phyloP scores from a whole-genome alignment of 257 asterid species.

The Solanum ossicruentum region DNA sequence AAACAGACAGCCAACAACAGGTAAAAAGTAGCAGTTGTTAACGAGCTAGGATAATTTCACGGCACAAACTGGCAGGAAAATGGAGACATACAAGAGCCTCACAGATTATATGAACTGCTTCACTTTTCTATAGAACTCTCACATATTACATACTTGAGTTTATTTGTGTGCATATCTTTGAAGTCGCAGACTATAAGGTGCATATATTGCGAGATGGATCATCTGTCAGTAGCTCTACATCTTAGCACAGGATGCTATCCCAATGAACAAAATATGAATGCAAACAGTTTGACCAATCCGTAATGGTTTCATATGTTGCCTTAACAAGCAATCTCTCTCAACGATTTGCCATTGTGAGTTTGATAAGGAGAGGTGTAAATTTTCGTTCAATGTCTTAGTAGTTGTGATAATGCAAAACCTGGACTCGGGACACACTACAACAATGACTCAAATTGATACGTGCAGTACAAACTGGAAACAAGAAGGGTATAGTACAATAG shows the following conservation, averaged over 20 bases:
- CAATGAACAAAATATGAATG: neutral
- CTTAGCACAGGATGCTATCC: neutral
- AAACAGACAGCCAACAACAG: neutral
- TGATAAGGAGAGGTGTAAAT: neutral
- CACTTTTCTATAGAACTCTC: neutral
- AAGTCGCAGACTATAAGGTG: neutral
- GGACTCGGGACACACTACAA: neutral
- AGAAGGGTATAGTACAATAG: neutral
- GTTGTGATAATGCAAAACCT: neutral
- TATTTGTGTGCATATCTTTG: neutral
- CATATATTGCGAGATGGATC: neutral
- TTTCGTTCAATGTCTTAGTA: neutral
- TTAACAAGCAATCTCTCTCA: neutral
- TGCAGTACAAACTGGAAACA: neutral
- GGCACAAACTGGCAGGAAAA: neutral
- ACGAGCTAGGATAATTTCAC: neutral
- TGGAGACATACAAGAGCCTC: neutral
- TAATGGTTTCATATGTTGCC: neutral
- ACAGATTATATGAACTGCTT: neutral
- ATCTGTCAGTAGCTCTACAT: neutral
- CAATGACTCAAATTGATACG: neutral
- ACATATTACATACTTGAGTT: neutral
- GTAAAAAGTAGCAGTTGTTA: neutral
- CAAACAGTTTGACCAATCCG: neutral
- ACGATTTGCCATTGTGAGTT: neutral